phyloP scores from a whole-genome alignment of 2,329 filamentous ascomycete species.

The Didymella segeticola region DNA sequence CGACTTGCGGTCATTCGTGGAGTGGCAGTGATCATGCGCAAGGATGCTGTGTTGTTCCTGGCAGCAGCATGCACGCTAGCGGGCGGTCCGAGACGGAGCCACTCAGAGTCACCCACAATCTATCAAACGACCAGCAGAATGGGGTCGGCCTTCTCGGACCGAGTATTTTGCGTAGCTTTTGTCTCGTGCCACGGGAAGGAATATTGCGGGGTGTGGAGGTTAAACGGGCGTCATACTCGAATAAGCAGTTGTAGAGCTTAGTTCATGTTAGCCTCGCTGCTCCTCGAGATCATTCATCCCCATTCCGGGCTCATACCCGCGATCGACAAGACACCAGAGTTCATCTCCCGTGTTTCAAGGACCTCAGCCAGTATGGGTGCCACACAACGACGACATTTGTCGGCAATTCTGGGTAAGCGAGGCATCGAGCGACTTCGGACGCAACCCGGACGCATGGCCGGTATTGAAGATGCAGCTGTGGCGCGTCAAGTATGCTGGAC shows the following conservation, averaged over 20 bases:
- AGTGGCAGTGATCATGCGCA: conserved; percentile 7
- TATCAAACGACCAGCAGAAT: conserved; percentile 2
- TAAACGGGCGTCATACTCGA: conserved; percentile 6
- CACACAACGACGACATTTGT: not conserved
- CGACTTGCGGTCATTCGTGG: conserved; percentile 13
- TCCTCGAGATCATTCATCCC: not conserved
- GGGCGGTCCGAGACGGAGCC: conserved; percentile 11
- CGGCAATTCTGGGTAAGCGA: conserved; percentile 10
- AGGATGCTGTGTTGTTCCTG: conserved; percentile 14
- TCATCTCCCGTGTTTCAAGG: conserved; percentile 16
- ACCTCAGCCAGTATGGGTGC: not conserved
- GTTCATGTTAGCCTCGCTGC: conserved; percentile 7
- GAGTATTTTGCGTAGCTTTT: conserved; percentile 10
- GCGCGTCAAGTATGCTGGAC: conserved; percentile 4
- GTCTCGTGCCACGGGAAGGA: conserved; percentile 9
- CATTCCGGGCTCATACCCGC: not conserved
- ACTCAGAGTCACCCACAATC: not conserved
- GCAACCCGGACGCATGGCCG: not conserved
- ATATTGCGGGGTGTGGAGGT: conserved; percentile 13
- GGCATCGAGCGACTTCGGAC: not conserved
- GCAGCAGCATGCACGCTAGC: conserved; percentile 10
- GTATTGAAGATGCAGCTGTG: conserved; percentile 8
- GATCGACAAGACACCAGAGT: conserved; percentile 11
- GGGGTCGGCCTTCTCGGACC: conserved; percentile 12
- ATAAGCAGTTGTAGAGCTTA: conserved; percentile 12